Conservation (phyloP, 1,284 basidiomycete genomes). For the Farysia itapuensis region DNA sequence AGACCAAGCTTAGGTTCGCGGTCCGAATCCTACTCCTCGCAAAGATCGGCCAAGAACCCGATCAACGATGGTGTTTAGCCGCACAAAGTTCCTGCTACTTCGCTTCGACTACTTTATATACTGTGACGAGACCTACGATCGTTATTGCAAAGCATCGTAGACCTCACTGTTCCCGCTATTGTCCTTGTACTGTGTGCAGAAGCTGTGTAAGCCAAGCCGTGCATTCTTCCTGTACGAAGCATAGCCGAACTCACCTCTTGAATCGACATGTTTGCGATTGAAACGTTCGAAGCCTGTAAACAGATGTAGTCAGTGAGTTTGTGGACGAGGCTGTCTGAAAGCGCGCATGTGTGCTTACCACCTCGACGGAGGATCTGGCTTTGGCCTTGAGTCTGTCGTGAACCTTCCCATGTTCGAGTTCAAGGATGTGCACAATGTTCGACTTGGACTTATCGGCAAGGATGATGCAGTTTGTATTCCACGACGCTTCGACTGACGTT, state of each 20-base stretch:
- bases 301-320: too few species aligned
- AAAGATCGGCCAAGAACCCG: slow-evolving; percentile 26
- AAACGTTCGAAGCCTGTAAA: slow-evolving; percentile 35
- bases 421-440: slow-evolving; percentile 11
- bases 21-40: slow-evolving; percentile 25
- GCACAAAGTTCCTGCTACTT: too few species aligned
- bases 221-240: too few species aligned
- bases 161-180: slow-evolving; percentile 37
- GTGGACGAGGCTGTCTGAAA: too few species aligned
- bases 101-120: too few species aligned
- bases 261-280: slow-evolving; percentile 36
- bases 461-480: slow-evolving; percentile 20
- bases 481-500: slow-evolving; percentile 8
- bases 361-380: slow-evolving; percentile 24
- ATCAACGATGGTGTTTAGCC: slow-evolving; percentile 38
- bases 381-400: slow-evolving; percentile 16
- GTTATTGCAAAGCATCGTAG: slow-evolving; percentile 36
- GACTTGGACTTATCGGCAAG: slow-evolving; percentile 17
- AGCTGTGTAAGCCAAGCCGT: too few species aligned
- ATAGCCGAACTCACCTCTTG: slow-evolving; percentile 19
- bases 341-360: slow-evolving; percentile 15
- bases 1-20: slow-evolving; percentile 25
- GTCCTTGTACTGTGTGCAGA: slow-evolving; percentile 30
- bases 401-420: slow-evolving; percentile 12
- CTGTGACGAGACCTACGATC: not conserved